Conservation (phyloP, 129 eudicot genomes). For the Centrapalus pauciflorus region DNA sequence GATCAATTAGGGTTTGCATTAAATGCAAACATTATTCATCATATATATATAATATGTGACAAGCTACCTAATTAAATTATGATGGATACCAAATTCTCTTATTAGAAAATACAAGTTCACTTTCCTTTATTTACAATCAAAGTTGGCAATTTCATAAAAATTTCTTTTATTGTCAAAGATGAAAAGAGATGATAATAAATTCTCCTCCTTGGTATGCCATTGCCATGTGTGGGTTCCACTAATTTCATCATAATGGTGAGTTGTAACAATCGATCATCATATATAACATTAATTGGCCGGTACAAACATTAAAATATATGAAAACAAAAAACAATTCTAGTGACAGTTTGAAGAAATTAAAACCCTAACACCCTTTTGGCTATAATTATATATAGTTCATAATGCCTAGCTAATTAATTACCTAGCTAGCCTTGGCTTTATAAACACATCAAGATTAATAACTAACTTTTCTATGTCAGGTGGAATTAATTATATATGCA, state of each 20-base stretch:
- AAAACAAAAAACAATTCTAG: neutral
- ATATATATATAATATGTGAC: neutral
- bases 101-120: neutral
- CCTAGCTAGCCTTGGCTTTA: constrained; percentile 1
- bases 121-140: neutral
- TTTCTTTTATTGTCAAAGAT: constrained; percentile 4
- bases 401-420: constrained; percentile 8
- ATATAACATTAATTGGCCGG: constrained; percentile 5
- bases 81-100: neutral
- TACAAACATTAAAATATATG: constrained; percentile 8
- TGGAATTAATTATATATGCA: neutral
- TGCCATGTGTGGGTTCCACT: constrained; percentile 15
- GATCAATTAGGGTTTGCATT: neutral
- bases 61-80: neutral
- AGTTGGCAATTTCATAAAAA: neutral
- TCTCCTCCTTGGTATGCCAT: neutral
- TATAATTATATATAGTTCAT: too few relatives aligned
- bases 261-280: constrained; percentile 13
- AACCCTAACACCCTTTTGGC: constrained; percentile 8
- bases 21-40: neutral
- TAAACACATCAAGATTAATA: neutral
- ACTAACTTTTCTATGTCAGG: constrained; percentile 5
- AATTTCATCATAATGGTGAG: constrained; percentile 11
- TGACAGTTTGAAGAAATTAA: constrained; percentile 13
- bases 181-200: constrained; percentile 8